phyloP scores from a whole-genome alignment of 2,329 filamentous ascomycete species.

The Trichoderma semiorbis region DNA sequence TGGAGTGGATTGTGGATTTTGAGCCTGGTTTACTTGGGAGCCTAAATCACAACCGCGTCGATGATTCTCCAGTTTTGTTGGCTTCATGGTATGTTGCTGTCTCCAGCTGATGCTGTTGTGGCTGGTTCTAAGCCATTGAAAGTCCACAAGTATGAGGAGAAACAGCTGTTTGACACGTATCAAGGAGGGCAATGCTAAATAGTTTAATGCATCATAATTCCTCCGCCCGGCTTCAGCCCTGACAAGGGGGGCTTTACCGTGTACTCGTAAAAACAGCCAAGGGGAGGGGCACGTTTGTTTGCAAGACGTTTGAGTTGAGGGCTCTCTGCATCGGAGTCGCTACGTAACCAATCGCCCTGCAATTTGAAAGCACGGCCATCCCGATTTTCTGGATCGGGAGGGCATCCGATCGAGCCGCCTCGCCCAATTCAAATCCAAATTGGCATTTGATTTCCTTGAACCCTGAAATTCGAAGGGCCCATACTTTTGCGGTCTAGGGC shows the following conservation, averaged over 20 bases:
- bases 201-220: not conserved
- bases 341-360: not conserved
- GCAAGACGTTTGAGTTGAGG: not conserved
- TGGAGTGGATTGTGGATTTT: not conserved
- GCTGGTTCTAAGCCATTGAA: not conserved
- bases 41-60: not conserved
- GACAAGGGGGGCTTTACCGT: not conserved
- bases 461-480: not conserved
- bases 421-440: not conserved
- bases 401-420: conserved; percentile 10
- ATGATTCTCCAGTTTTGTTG: not conserved
- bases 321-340: not conserved
- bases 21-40: not conserved
- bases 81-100: not conserved
- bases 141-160: not conserved
- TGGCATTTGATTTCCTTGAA: not conserved
- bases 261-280: not conserved
- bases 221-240: not conserved
- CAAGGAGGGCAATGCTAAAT: not conserved
- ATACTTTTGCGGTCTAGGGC: not conserved
- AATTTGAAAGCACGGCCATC: not conserved
- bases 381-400: conserved; percentile 7
- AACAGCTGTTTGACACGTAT: not conserved
- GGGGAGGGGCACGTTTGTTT: not conserved
- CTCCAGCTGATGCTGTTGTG: not conserved